phyloP scores from a whole-genome alignment of 2,329 filamentous ascomycete species.

The Pestalotiopsis sp. region DNA sequence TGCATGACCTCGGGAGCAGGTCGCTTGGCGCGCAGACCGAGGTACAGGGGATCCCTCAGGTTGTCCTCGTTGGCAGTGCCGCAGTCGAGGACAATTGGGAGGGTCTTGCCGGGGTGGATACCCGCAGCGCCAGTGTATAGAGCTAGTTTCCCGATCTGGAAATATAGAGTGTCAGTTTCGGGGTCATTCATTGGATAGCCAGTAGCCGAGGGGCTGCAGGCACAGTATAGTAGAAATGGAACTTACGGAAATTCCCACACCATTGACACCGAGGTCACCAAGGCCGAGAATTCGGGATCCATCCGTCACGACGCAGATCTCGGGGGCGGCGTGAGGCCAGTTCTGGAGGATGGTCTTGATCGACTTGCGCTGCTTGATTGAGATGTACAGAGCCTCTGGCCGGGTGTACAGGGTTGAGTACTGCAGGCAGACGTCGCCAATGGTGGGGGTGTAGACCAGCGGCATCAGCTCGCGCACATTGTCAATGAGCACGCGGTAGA shows the following conservation, averaged over 20 bases:
- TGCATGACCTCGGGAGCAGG: constrained; percentile 77
- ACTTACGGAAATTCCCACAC: constrained; percentile 91
- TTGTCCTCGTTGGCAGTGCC: constrained; percentile 70
- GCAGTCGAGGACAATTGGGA: constrained; percentile 68
- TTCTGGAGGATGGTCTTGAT: constrained; percentile 87
- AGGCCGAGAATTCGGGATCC: constrained; percentile 91
- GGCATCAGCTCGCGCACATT: constrained; percentile 80
- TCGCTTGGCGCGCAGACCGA: constrained; percentile 85
- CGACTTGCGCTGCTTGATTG: constrained; percentile 90
- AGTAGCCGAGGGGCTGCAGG: constrained; percentile 10
- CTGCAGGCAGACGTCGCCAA: constrained; percentile 94
- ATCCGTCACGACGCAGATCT: constrained; percentile 96
- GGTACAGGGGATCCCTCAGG: constrained; percentile 75
- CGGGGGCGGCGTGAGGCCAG: constrained; percentile 87
- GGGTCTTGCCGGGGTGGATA: constrained; percentile 86
- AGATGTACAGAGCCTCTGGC: constrained; percentile 94
- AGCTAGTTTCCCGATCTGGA: constrained; percentile 84
- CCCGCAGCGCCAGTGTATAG: constrained; percentile 95
- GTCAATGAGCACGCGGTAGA: constrained; percentile 80
- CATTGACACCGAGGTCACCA: constrained; percentile 93
- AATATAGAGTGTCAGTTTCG: constrained; percentile 1
- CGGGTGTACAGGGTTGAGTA: constrained; percentile 96
- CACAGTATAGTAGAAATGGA: not conserved
- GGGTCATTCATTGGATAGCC: not conserved
- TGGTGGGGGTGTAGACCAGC: constrained; percentile 84